These are phyloP conservation scores for Ilyonectria sp. DNA, from an alignment of 2,329 filamentous ascomycete species.

Conservation along the genomic window DNA sequence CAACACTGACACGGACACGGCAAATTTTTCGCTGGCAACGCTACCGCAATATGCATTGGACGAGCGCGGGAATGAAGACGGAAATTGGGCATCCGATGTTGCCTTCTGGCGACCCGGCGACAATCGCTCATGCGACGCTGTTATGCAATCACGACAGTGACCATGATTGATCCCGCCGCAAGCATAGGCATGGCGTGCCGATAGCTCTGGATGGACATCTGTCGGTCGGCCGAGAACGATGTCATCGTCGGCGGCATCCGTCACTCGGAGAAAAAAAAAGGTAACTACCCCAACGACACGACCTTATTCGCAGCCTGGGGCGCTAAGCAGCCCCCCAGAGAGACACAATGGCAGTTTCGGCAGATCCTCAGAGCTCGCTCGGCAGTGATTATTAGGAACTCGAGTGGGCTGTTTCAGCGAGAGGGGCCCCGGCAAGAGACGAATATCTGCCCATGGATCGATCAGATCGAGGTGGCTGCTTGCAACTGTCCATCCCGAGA, in stretches of 20 bases:
- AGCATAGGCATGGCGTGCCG: conserved; percentile 21
- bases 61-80: conserved; percentile 5
- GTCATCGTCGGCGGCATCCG: conserved; percentile 48
- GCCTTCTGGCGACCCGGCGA: conserved; percentile 3
- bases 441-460: conserved; percentile 16
- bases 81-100: conserved; percentile 19
- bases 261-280: conserved; percentile 14
- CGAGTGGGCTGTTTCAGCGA: conserved; percentile 36
- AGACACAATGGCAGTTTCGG: conserved; percentile 25
- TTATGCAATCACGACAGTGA: conserved; percentile 16
- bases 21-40: conserved; percentile 19
- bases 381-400: conserved; percentile 23
- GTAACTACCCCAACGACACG: conserved; percentile 21
- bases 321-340: conserved; percentile 16
- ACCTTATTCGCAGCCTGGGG: conserved; percentile 17
- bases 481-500: conserved; percentile 7
- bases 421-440: conserved; percentile 20
- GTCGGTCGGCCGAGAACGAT: conserved; percentile 43
- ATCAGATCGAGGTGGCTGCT: conserved; percentile 19
- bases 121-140: conserved; percentile 18
- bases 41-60: conserved; percentile 18
- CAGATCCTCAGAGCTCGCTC: conserved; percentile 16
- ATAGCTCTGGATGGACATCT: conserved; percentile 24
- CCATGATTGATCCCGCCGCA: conserved; percentile 7
- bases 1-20: conserved; percentile 21